A percentile compares a stretch with the other conserved stretches of the same genome.
Evolutionary conservation across 192 early-diverging fungal species (phyloP).

Genomic region (Hyaloraphidium curvatum): DNA sequence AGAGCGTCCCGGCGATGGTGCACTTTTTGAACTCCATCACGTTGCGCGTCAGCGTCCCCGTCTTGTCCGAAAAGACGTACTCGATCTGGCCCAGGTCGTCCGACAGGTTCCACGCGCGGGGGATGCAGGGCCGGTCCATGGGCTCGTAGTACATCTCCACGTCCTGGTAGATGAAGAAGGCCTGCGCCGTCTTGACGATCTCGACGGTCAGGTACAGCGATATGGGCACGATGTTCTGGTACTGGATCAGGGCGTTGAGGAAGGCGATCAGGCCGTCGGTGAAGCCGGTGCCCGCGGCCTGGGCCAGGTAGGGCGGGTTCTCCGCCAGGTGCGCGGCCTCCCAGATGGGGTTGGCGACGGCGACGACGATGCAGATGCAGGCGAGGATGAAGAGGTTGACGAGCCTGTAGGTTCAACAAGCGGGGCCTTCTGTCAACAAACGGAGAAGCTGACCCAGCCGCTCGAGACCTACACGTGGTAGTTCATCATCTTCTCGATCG

Average conservation of each 20-base stretch:
- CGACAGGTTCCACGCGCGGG: background rate
- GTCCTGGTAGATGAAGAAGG: slow-evolving; percentile 62
- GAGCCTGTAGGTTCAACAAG: slow-evolving; percentile 49
- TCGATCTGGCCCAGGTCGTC: slow-evolving; percentile 3
- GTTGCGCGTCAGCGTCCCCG: background rate
- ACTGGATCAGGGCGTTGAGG: slow-evolving; percentile 59
- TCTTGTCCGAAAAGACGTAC: slow-evolving; percentile 7
- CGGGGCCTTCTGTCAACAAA: slow-evolving; percentile 21
- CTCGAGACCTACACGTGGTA: no score
- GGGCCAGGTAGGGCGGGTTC: slow-evolving; percentile 26
- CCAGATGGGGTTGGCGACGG: slow-evolving; percentile 35
- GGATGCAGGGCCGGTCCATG: background rate
- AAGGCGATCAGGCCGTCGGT: slow-evolving; percentile 17
- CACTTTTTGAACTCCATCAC: slow-evolving; percentile 10
- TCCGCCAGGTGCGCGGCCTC: slow-evolving; percentile 23
- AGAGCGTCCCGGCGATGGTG: slow-evolving; percentile 7
- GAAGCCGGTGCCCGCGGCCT: slow-evolving; percentile 7
- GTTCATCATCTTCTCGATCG: slow-evolving; percentile 26
- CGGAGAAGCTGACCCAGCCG: background rate
- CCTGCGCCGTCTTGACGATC: slow-evolving; percentile 52
- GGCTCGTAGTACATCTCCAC: slow-evolving; percentile 38
- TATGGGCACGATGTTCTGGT: slow-evolving; percentile 71
- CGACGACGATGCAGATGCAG: slow-evolving; percentile 34
- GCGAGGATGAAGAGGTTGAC: slow-evolving; percentile 47
- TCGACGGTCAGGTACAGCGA: slow-evolving; percentile 80